These are phyloP conservation scores for Chamaecyparis obtusa DNA, from an alignment of 75 land plant genomes.

Conservation along the genomic window DNA sequence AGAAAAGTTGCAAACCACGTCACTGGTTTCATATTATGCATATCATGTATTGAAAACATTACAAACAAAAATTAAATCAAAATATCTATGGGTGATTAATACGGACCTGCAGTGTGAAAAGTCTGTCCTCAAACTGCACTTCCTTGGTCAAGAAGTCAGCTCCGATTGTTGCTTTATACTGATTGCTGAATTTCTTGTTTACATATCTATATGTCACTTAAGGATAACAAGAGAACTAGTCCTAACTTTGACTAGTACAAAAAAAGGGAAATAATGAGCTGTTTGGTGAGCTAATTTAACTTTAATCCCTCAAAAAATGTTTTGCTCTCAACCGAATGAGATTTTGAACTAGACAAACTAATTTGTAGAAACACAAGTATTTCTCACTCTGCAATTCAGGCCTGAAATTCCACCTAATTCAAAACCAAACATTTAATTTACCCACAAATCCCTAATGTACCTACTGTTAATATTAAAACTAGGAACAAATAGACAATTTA, in stretches of 20 bases:
- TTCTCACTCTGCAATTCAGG: background rate
- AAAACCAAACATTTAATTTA: background rate
- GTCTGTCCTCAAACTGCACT: constrained; percentile 72
- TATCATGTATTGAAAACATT: background rate
- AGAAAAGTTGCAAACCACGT: background rate
- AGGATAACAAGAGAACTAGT: background rate
- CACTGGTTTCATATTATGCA: background rate
- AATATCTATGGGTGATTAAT: background rate
- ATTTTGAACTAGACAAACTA: background rate
- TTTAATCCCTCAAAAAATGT: background rate
- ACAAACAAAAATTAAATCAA: background rate
- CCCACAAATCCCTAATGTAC: too few species aligned
- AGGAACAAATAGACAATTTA: too few species aligned
- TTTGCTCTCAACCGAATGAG: background rate
- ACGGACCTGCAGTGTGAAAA: constrained; percentile 73
- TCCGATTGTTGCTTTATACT: constrained; percentile 84
- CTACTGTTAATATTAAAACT: too few species aligned
- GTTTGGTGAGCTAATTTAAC: background rate
- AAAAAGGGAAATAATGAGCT: background rate
- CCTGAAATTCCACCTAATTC: background rate
- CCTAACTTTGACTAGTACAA: background rate
- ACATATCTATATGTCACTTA: constrained; percentile 50
- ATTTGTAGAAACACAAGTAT: background rate
- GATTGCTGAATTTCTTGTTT: constrained; percentile 81
- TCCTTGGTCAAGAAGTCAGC: constrained; percentile 80